Evolutionary conservation across 1,284 basidiomycete species (phyloP).

Genomic region (Fomitopsis betulina): DNA sequence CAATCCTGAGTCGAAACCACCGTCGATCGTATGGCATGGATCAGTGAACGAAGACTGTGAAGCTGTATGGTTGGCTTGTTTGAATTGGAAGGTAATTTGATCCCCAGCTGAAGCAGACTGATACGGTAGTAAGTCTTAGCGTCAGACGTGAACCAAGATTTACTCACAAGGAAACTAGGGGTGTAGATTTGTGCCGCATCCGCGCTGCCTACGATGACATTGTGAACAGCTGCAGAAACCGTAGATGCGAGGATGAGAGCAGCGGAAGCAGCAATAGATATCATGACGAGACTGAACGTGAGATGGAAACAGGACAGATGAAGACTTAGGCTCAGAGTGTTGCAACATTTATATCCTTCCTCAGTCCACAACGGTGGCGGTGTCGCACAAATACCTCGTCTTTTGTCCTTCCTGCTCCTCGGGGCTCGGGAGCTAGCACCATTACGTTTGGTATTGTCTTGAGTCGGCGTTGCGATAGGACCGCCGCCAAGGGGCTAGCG

Average conservation of each 20-base stretch:
- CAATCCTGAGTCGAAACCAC: slow-evolving; percentile 58
- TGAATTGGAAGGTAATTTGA: slow-evolving; percentile 55
- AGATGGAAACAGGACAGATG: slow-evolving; percentile 14
- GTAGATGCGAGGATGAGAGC: slow-evolving; percentile 41
- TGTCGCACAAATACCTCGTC: background rate
- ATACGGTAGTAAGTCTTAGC: background rate
- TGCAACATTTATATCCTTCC: background rate
- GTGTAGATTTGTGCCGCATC: slow-evolving; percentile 37
- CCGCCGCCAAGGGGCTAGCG: background rate
- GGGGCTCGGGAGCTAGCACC: slow-evolving; percentile 8
- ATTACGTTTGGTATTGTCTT: slow-evolving; percentile 9
- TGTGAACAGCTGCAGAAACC: slow-evolving; percentile 33
- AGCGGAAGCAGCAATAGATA: slow-evolving; percentile 39
- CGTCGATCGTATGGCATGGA: slow-evolving; percentile 44
- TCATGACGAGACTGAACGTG: slow-evolving; percentile 22
- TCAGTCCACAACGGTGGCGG: background rate
- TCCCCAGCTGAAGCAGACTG: slow-evolving; percentile 49
- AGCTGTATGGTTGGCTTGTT: slow-evolving; percentile 51
- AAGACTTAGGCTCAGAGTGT: background rate
- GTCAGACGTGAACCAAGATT: background rate
- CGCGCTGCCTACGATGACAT: slow-evolving; percentile 50
- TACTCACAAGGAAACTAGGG: slow-evolving; percentile 50
- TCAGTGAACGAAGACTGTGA: slow-evolving; percentile 52
- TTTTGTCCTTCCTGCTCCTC: background rate
- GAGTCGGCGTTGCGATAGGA: background rate